A percentile compares a stretch with the other conserved stretches of the same genome.
Conservation (phyloP, 306 rosid species). For the Biancaea sappan region DNA sequence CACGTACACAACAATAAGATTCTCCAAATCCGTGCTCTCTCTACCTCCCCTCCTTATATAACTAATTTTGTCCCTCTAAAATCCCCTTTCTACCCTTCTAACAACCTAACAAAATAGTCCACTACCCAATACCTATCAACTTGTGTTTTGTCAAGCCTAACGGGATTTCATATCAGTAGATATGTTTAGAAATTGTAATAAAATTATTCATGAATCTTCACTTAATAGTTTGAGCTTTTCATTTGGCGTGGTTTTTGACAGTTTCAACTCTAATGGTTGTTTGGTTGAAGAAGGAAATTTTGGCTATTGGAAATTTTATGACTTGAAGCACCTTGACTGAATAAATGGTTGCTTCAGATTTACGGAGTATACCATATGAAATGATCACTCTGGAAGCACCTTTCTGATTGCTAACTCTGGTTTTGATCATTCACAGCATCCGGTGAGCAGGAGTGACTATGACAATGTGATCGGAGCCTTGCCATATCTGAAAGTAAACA, state of each 20-base stretch:
- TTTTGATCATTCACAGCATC: constrained; percentile 52
- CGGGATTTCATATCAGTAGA: neutral
- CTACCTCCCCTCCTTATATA: no score
- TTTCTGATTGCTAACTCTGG: constrained; percentile 34
- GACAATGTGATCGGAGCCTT: constrained; percentile 85
- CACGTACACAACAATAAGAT: no score
- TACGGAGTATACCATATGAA: neutral
- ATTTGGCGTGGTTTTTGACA: neutral
- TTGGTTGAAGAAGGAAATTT: neutral
- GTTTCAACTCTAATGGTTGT: neutral
- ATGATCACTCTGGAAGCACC: constrained; percentile 22
- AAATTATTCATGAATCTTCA: neutral
- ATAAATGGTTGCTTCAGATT: constrained; percentile 1
- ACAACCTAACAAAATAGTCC: no score
- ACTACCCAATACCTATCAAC: no score
- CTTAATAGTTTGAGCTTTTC: neutral
- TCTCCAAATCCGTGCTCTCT: no score
- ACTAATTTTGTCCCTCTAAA: no score
- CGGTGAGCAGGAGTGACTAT: constrained; percentile 80
- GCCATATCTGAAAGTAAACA: constrained; percentile 92
- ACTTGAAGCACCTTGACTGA: neutral
- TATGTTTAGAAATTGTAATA: neutral
- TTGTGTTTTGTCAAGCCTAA: neutral
- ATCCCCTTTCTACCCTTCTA: no score
- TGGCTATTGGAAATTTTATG: neutral